Conservation (phyloP, 805 yeast species). For the Zygosaccharomyces pseudorouxii region DNA sequence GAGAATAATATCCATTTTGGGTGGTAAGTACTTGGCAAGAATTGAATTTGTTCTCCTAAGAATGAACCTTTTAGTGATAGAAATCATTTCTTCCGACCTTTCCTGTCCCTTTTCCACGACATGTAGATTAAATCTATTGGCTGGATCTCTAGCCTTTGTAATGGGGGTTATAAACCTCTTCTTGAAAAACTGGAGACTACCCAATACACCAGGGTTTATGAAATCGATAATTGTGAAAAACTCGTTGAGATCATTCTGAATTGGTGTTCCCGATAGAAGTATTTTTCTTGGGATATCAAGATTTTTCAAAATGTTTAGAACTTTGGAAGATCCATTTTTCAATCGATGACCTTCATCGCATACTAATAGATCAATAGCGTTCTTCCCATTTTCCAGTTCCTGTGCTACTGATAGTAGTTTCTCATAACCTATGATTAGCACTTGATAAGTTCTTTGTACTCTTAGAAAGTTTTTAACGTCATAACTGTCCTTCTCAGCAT, state of each 20-base stretch:
- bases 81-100: conserved; percentile 58
- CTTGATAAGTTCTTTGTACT: conserved; percentile 67
- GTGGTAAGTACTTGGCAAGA: conserved; percentile 57
- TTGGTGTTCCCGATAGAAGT: conserved; percentile 83
- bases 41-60: conserved; percentile 66
- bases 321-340: conserved; percentile 69
- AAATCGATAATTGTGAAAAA: conserved; percentile 78
- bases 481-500: conserved; percentile 49
- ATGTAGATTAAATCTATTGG: conserved; percentile 48
- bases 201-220: conserved; percentile 78
- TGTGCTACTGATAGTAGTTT: conserved; percentile 53
- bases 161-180: conserved; percentile 67
- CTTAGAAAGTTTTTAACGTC: conserved; percentile 58
- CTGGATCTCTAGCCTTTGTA: conserved; percentile 58
- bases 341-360: conserved; percentile 96
- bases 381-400: conserved; percentile 43
- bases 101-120: conserved; percentile 54
- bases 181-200: conserved; percentile 55
- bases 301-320: conserved; percentile 55
- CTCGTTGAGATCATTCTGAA: conserved; percentile 86
- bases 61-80: conserved; percentile 59
- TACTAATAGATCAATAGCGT: conserved; percentile 59
- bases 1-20: conserved; percentile 68
- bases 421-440: conserved; percentile 84
- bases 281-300: conserved; percentile 55